Conservation (phyloP, 1,284 basidiomycete genomes). For the Prillingera fragicola region DNA sequence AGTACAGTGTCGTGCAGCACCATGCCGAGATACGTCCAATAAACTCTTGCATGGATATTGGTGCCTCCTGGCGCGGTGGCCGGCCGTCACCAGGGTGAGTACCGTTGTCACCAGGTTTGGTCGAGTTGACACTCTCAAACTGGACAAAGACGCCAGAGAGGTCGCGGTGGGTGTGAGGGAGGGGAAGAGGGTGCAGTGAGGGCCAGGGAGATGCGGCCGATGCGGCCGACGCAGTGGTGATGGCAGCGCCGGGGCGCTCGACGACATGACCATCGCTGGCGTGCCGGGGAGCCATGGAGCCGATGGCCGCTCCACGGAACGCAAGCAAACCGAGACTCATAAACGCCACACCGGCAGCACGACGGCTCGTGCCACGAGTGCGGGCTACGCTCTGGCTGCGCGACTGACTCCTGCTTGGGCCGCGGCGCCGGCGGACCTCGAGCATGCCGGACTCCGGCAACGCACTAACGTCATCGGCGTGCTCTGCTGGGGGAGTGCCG, state of each 20-base stretch:
- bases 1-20: constrained; percentile 82
- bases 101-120: no score
- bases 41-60: constrained; percentile 32
- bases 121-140: background rate
- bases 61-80: background rate
- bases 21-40: constrained; percentile 86
- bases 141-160: background rate
- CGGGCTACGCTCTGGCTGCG: constrained; percentile 11
- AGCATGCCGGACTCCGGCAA: constrained; percentile 14
- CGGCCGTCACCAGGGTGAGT: no score
- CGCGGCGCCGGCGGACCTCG: constrained; percentile 3
- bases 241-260: background rate
- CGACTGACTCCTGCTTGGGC: background rate
- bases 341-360: constrained; percentile 46
- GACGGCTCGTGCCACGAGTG: constrained; percentile 14
- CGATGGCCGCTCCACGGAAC: constrained; percentile 15
- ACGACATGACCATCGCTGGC: background rate
- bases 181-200: constrained; percentile 3
- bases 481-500: constrained; percentile 1
- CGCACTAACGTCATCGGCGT: constrained; percentile 8
- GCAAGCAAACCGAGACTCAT: constrained; percentile 41
- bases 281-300: background rate
- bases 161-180: background rate
- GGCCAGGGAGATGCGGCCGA: constrained; percentile 2
- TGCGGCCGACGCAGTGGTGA: background rate